These are phyloP conservation scores for Phlebopus sp. DNA, from an alignment of 1,284 basidiomycete species.

Conservation along the genomic window DNA sequence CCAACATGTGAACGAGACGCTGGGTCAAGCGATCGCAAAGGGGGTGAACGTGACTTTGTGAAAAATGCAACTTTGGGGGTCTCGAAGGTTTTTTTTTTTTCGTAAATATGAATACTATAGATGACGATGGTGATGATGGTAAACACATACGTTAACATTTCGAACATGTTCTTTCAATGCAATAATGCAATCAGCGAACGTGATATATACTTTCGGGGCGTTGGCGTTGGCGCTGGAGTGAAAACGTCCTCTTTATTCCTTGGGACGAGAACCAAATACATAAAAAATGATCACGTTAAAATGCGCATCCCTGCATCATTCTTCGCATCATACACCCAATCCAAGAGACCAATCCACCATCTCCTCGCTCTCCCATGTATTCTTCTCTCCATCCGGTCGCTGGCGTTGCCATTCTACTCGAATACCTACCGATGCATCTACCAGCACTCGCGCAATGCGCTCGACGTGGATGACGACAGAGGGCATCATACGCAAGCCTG, in stretches of 20 bases:
- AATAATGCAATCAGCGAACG: no score
- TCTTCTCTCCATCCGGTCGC: slow-evolving; percentile 11
- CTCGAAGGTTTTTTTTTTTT: no score
- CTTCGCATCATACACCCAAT: slow-evolving; percentile 18
- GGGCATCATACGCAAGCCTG: slow-evolving; percentile 20
- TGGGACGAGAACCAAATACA: background rate
- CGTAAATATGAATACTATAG: no score
- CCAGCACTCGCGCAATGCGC: slow-evolving; percentile 21
- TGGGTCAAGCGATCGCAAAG: slow-evolving; percentile 20
- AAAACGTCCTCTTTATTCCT: no score
- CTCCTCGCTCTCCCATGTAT: slow-evolving; percentile 30
- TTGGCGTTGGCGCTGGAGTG: no score
- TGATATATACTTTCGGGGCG: no score
- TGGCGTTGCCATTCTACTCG: slow-evolving; percentile 28
- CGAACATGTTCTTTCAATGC: no score
- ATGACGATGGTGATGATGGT: no score
- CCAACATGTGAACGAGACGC: slow-evolving; percentile 21
- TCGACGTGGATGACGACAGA: slow-evolving; percentile 24
- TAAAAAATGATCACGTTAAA: background rate
- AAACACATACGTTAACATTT: no score
- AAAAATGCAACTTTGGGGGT: background rate
- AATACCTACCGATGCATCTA: slow-evolving; percentile 27
- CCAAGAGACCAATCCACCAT: slow-evolving; percentile 25
- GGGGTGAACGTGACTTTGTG: slow-evolving; percentile 22
- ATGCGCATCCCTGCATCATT: background rate